Conservation (phyloP, 306 rosid genomes). For the Ormosia semicastrata region DNA sequence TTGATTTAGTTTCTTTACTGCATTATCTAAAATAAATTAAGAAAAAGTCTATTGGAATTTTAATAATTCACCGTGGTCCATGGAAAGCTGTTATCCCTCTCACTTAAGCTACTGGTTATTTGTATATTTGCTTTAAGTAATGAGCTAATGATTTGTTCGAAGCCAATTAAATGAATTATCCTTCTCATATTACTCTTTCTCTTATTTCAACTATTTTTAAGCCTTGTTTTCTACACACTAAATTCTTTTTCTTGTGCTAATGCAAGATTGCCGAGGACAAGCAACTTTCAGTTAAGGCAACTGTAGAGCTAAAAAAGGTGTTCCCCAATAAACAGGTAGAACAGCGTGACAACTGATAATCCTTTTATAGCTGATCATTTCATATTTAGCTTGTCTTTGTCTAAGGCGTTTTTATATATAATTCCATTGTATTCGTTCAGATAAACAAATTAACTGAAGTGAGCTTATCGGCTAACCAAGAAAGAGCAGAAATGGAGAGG, state of each 20-base stretch:
- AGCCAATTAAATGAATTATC: background rate
- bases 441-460: constrained; percentile 51
- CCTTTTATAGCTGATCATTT: background rate
- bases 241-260: background rate
- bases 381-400: constrained; percentile 2
- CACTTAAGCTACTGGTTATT: background rate
- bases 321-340: constrained; percentile 64
- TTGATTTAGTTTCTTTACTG: background rate
- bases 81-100: background rate
- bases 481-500: constrained; percentile 70
- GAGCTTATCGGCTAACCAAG: constrained; percentile 80
- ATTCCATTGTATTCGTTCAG: constrained; percentile 34
- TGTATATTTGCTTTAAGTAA: background rate
- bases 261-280: constrained; percentile 66
- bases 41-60: background rate
- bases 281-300: constrained; percentile 56
- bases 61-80: background rate
- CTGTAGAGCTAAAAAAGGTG: constrained; percentile 58
- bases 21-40: background rate
- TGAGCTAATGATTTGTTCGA: background rate
- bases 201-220: background rate
- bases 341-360: background rate
- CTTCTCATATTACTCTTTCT: background rate
- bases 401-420: background rate
- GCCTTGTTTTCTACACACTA: background rate